Conservation (phyloP, 2,329 filamentous ascomycete species). For the Coleophoma crateriformis region DNA sequence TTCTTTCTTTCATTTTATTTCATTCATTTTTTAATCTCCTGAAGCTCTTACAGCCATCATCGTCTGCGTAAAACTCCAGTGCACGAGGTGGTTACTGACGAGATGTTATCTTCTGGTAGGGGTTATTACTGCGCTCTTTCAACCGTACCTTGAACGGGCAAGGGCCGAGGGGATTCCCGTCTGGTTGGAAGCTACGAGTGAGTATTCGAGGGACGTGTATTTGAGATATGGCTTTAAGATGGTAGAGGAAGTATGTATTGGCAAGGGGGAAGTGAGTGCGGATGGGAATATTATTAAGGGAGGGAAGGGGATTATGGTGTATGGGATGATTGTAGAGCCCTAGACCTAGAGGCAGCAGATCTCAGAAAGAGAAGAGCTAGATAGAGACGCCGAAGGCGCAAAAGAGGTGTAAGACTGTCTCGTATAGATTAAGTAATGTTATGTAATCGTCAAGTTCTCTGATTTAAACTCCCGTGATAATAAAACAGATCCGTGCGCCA, state of each 20-base stretch:
- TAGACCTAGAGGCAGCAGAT: too few species aligned
- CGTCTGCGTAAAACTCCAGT: neutral
- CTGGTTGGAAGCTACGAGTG: conserved; percentile 1
- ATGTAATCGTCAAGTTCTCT: neutral
- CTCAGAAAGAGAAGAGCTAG: too few species aligned
- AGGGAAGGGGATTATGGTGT: neutral
- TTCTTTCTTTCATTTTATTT: neutral
- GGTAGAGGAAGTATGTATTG: neutral
- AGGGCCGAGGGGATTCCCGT: neutral
- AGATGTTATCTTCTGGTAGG: neutral
- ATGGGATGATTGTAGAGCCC: conserved; percentile 1
- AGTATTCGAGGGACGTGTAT: conserved; percentile 1
- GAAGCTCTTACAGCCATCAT: neutral
- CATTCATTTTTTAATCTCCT: neutral
- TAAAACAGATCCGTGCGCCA: conserved; percentile 14
- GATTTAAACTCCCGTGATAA: neutral
- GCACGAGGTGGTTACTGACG: neutral
- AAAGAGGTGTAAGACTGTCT: too few species aligned
- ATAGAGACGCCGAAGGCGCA: too few species aligned
- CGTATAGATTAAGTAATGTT: conserved; percentile 1
- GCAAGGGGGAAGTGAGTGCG: neutral
- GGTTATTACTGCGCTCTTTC: neutral
- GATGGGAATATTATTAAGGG: neutral
- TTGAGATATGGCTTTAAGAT: neutral
- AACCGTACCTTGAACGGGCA: neutral